These are phyloP conservation scores for Botrytis fabae DNA, from an alignment of 2,329 filamentous ascomycete species.

Conservation along the genomic window DNA sequence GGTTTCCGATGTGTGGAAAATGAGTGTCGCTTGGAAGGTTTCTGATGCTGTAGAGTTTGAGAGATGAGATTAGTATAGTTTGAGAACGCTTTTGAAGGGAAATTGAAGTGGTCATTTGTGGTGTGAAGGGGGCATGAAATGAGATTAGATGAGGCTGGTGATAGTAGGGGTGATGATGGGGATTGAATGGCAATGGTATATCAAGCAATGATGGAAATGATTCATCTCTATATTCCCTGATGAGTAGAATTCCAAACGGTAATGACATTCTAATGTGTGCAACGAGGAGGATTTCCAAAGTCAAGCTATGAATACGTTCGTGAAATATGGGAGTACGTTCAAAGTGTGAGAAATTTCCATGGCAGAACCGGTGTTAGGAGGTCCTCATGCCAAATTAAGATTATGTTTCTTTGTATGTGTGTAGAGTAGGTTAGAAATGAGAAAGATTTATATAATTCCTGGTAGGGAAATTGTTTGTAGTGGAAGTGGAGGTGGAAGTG, in stretches of 20 bases:
- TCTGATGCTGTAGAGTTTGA: neutral
- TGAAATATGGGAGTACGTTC: neutral
- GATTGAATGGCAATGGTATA: neutral
- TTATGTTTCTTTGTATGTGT: rapidly evolving
- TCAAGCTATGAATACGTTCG: too few species aligned
- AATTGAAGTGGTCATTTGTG: neutral
- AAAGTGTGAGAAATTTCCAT: neutral
- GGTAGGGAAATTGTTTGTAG: neutral
- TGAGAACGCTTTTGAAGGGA: rapidly evolving
- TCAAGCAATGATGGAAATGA: neutral
- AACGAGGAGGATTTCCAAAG: too few species aligned
- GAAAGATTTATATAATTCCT: neutral
- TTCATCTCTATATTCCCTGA: neutral
- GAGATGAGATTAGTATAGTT: rapidly evolving
- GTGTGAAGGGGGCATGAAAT: neutral
- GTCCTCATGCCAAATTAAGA: too few species aligned
- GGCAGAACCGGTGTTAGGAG: neutral
- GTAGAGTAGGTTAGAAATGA: neutral
- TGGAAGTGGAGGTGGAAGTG: rapidly evolving
- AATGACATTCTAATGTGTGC: neutral
- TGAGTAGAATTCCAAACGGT: neutral
- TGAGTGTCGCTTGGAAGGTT: neutral
- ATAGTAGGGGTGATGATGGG: neutral
- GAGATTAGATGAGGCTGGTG: too few species aligned
- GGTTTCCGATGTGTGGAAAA: neutral